Evolutionary conservation across 108 stramenopile species (phyloP), one percentile per base, ranked within the genome.

Genomic region (Nitzschia sp.): DNA sequence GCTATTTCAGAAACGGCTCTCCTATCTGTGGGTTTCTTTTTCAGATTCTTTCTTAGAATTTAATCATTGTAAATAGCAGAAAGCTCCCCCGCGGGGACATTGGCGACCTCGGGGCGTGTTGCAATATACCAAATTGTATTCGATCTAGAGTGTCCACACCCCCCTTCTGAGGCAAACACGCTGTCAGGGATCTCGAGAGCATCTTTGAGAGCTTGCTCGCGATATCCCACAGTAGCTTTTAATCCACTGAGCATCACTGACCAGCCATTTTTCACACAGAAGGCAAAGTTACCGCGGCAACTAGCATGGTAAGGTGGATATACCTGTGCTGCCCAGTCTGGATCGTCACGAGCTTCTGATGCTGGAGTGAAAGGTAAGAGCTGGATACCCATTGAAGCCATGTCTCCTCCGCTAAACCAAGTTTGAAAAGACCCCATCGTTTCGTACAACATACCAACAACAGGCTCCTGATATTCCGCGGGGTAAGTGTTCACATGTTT

Each of bases 361-460:
- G 86, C 70, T 0, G 85, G 81, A 7, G 90, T 95, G 9, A 94
- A 69, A 2, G 92, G 91, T 17, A 95, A 51, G n/a, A 95, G 74
- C 54, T 95, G 89, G 51, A 91, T 90, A 0, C 89, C 89, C 67
- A 73, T 78, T 0, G 84, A 64, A 24, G 41, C 80, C 75, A 76
- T 17, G 10, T 48, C 44, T 10, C 41, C 22, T 22, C 50, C 38
- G 3, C 51, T 26, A 51, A 73, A 73, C 86, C 84, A 87, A 53
- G 85, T 88, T 54, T 79, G 73, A 42, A 80, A 81, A 10, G 61
- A 51, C 25, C 51, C 66, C 78, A 81, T 80, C 0, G 85, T 86
- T 34, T 86, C 80, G 57, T 81, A 77, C 68, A 89, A 60, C 77
- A 89, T 89, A 10, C 88, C 85, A 34, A 89, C 82, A n/a, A 85